Base-by-base conservation (phyloP, 768 basidiomycete species). In the Lenzites betulinus region DNA sequence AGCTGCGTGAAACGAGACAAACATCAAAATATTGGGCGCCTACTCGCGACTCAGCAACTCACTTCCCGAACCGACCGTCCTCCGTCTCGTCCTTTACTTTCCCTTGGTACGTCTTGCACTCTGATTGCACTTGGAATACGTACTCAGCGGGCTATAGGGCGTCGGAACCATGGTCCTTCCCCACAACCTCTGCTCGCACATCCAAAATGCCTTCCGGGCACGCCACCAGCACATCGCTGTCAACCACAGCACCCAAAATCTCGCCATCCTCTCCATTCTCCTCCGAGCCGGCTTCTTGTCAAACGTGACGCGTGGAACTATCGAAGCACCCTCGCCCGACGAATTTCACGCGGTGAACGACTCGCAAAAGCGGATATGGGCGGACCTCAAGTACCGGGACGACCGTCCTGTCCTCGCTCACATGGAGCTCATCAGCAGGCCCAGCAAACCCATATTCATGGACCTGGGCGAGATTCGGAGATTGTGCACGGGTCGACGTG, bases 141-240 rank as follows among this genome's bases (percentile, higher is more conserved):
- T 7, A 38, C 30, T 22, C 8, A 26, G 38, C 20, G 8, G 2
- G 1, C 8, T 3, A 28, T 26, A 62, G 43, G 22, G 18, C 43
- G 43, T 28, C 18, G 20, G 15, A 25, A 60, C 12, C 20, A 81
- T 79, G 78, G 81, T 83, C 28, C 83, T 90, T 44, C 90, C 95
- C 0, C 85, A 90, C 74, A 86, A 93, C 74, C 88, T 98, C 66
- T 95, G 93, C 70, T 83, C 94, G n/a, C 88, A 88, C 69, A 70
- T 97, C 38, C 90, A 94, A 77, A 97, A 97, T 69, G 93, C 94
- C 15, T 95, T 95, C 70, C 88, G 91, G 20, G 91, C 93, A 0
- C 87, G 94, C 18, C 91, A 95, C 76, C 81, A 83, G 39, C 80
- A 79, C 62, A 79, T 98, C 59, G 82, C 88, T 12, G 84, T 98